Conservation (phyloP, 306 rosid genomes). For the Vigna radiata region DNA sequence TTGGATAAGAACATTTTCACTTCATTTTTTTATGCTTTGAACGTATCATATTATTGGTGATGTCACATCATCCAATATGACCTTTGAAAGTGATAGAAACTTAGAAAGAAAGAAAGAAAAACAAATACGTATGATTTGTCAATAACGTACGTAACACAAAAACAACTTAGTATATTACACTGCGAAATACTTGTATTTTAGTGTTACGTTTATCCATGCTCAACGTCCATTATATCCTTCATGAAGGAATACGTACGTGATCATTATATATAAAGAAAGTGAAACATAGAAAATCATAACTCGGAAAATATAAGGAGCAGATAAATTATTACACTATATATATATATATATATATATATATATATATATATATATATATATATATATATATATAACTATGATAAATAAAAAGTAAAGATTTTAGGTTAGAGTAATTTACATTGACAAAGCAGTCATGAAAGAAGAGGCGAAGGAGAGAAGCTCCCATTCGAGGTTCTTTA, state of each 20-base stretch:
- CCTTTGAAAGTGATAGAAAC: slow-evolving; percentile 32
- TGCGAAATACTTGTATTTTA: background rate
- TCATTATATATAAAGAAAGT: too few species aligned
- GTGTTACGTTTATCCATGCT: background rate
- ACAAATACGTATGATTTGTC: background rate
- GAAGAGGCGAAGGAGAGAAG: slow-evolving; percentile 76
- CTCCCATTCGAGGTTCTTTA: slow-evolving; percentile 72
- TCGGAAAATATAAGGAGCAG: background rate
- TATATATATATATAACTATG: background rate
- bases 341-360: too few species aligned
- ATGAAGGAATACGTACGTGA: background rate
- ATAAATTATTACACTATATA: too few species aligned
- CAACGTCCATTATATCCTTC: background rate
- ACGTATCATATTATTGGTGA: slow-evolving; percentile 5
- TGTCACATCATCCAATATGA: slow-evolving; percentile 35
- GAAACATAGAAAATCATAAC: background rate
- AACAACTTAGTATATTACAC: background rate
- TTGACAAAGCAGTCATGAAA: slow-evolving; percentile 93
- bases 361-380: background rate
- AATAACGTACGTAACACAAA: background rate
- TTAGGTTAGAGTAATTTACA: slow-evolving; percentile 47
- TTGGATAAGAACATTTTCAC: background rate
- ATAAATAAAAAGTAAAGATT: background rate
- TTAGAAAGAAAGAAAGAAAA: background rate
- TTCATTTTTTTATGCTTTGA: background rate